A percentile compares a stretch with the other conserved stretches of the same genome.
phyloP scores from a whole-genome alignment of 2,329 filamentous ascomycete species.

The Penicillium sp. region DNA sequence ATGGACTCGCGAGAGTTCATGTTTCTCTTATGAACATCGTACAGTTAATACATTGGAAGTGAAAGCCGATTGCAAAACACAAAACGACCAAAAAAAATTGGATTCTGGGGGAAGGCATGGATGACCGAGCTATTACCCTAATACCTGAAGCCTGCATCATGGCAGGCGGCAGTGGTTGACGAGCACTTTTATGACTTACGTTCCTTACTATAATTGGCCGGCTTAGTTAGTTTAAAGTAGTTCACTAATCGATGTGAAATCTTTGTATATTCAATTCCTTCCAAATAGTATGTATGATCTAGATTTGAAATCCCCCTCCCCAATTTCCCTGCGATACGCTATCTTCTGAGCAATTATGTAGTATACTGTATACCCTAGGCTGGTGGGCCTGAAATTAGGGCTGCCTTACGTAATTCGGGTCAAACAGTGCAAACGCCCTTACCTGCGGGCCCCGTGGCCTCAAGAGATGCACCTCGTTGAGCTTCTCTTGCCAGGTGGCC shows the following conservation, averaged over 20 bases:
- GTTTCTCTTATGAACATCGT: background rate
- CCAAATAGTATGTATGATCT: too few species aligned
- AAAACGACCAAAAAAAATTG: conserved; percentile 18
- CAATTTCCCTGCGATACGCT: too few species aligned
- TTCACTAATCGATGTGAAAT: conserved; percentile 17
- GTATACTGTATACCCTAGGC: too few species aligned
- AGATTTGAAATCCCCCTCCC: too few species aligned
- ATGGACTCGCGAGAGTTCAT: background rate
- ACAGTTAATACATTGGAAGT: background rate
- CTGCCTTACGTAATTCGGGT: conserved; percentile 14
- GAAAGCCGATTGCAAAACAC: conserved; percentile 4
- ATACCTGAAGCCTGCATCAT: conserved; percentile 7
- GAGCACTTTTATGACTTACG: conserved; percentile 19
- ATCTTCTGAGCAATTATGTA: too few species aligned
- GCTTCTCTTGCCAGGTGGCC: conserved; percentile 41
- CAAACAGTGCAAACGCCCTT: conserved; percentile 28
- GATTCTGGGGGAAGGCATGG: conserved; percentile 8
- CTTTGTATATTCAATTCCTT: background rate
- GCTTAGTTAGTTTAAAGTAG: conserved; percentile 21
- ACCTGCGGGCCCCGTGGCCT: conserved; percentile 31
- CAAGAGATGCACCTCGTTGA: conserved; percentile 22
- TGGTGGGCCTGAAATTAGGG: conserved; percentile 7
- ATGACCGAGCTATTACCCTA: conserved; percentile 9
- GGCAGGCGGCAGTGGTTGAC: conserved; percentile 12
- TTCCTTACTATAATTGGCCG: conserved; percentile 21